A percentile compares a stretch with the other conserved stretches of the same genome.
These are phyloP conservation scores for Phaseolus lunatus DNA, from an alignment of 306 rosid species.

Conservation along the genomic window DNA sequence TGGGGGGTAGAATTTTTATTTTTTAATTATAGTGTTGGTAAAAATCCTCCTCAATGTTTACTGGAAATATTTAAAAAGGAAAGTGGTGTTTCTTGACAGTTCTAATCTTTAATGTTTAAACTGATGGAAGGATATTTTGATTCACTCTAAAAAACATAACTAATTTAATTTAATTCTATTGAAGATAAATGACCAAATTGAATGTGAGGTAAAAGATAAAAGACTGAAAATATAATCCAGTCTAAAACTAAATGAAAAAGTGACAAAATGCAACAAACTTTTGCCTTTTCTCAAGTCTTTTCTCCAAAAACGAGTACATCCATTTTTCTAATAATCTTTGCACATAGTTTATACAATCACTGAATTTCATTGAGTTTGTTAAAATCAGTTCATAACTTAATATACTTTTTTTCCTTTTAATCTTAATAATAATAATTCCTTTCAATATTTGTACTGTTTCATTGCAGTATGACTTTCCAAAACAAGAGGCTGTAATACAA, in stretches of 20 bases:
- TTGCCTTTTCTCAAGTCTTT: not conserved
- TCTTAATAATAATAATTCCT: not conserved
- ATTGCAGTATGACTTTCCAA: constrained; percentile 96
- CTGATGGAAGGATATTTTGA: too few species aligned
- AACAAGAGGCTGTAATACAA: constrained; percentile 92
- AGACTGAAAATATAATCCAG: too few species aligned
- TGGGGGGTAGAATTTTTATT: too few species aligned
- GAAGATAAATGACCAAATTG: too few species aligned
- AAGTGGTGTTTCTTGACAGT: too few species aligned
- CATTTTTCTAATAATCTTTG: not conserved
- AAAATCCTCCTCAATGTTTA: too few species aligned
- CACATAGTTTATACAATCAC: not conserved
- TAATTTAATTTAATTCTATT: too few species aligned
- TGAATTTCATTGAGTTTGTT: constrained; percentile 7
- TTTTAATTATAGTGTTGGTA: too few species aligned
- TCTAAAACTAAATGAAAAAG: not conserved
- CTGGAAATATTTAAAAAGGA: too few species aligned
- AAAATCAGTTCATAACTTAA: not conserved
- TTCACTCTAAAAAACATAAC: too few species aligned
- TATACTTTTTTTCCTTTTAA: constrained; percentile 3
- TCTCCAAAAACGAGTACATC: not conserved
- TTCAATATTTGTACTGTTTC: constrained; percentile 38
- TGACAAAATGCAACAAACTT: not conserved
- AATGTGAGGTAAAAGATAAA: too few species aligned
- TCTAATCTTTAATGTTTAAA: too few species aligned